These are phyloP conservation scores for Saccharomycopsis hybrid DNA, from an alignment of 1,139 yeast genomes.

Conservation along the genomic window DNA sequence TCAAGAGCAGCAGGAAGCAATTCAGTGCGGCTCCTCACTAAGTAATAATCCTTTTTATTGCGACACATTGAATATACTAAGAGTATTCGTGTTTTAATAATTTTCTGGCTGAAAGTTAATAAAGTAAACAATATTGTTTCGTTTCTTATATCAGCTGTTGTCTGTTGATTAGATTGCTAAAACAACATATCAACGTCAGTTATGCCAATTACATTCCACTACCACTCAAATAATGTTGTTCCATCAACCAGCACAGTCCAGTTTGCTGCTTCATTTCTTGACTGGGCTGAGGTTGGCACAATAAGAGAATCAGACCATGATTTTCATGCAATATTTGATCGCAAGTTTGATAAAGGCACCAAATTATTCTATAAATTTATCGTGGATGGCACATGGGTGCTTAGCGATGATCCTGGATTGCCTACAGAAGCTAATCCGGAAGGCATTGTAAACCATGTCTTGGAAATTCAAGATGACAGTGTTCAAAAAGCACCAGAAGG, in stretches of 20 bases:
- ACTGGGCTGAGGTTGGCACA: constrained; percentile 3
- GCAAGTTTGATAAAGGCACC: background rate
- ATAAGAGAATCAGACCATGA: background rate
- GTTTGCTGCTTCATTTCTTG: constrained; percentile 17
- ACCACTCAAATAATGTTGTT: background rate
- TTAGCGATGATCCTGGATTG: constrained; percentile 7
- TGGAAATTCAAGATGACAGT: background rate
- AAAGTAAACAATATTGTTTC: no score
- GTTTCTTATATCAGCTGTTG: no score
- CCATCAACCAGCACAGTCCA: constrained; percentile 25
- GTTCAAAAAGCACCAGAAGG: background rate
- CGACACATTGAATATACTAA: no score
- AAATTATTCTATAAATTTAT: constrained; percentile 7
- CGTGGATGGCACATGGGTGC: constrained; percentile 10
- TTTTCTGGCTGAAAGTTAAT: no score
- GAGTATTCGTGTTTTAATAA: no score
- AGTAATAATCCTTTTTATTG: no score
- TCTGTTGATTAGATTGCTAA: no score
- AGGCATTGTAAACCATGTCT: constrained; percentile 11
- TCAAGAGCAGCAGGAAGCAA: no score
- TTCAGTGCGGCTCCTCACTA: no score
- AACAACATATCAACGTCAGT: no score
- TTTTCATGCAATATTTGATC: background rate
- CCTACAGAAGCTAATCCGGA: constrained; percentile 4
- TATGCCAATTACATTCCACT: background rate